These are phyloP conservation scores for Acer saccharum DNA, from an alignment of 345 rosid species.

Conservation along the genomic window DNA sequence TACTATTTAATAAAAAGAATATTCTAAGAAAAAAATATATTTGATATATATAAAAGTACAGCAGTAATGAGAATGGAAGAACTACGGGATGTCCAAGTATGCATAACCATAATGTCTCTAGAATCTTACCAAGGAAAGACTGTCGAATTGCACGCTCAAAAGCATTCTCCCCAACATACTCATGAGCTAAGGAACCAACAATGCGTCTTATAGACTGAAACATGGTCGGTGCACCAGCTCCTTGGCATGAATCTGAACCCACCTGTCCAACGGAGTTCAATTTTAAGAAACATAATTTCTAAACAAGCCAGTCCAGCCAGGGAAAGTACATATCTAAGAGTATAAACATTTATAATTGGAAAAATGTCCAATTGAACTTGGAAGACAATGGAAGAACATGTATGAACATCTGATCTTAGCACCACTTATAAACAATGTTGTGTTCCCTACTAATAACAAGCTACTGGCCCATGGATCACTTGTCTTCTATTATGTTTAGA, in stretches of 20 bases:
- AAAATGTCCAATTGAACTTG: background rate
- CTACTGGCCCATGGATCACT: background rate
- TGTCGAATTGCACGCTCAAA: constrained; percentile 74
- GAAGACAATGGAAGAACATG: background rate
- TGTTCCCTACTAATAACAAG: background rate
- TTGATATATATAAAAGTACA: too few relatives aligned
- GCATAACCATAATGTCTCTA: constrained; percentile 9
- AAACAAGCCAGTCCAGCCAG: background rate
- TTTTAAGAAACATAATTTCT: background rate
- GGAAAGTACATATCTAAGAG: background rate
- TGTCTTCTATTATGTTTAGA: background rate
- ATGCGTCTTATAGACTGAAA: constrained; percentile 94
- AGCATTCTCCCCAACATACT: constrained; percentile 56
- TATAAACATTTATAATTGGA: background rate
- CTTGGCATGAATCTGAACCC: constrained; percentile 88
- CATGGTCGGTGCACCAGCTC: constrained; percentile 95
- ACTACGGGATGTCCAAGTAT: background rate
- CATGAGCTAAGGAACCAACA: constrained; percentile 59
- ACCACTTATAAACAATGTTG: background rate
- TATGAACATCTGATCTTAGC: background rate
- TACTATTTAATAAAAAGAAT: too few relatives aligned
- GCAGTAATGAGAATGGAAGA: too few relatives aligned
- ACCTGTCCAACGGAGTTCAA: constrained; percentile 52
- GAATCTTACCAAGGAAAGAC: constrained; percentile 79
- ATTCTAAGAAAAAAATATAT: too few relatives aligned